Conservation (phyloP, 129 eudicot genomes). For the Artemisia annua region DNA sequence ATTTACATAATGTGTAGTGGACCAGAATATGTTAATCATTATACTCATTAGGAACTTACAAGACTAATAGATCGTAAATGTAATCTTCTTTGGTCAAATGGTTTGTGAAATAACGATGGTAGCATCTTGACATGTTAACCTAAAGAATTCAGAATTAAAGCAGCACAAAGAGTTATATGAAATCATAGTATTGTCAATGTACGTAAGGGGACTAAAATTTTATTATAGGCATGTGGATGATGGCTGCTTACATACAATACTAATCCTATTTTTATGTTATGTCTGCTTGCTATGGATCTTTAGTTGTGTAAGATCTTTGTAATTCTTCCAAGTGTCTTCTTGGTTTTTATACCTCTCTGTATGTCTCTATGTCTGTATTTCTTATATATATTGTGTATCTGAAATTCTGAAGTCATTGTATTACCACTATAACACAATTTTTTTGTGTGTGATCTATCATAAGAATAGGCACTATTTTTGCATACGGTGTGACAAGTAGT, state of each 20-base stretch:
- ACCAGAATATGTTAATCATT: background rate
- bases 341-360: too few relatives aligned
- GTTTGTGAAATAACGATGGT: background rate
- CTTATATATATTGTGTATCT: too few relatives aligned
- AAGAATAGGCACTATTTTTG: conserved; percentile 73
- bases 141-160: background rate
- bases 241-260: background rate
- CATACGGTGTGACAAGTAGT: conserved; percentile 90
- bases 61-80: background rate
- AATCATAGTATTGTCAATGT: background rate
- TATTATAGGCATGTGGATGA: background rate
- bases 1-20: background rate
- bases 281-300: conserved; percentile 5
- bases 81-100: background rate
- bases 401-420: too few relatives aligned
- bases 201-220: background rate
- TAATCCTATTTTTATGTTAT: conserved; percentile 10
- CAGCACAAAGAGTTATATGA: background rate
- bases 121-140: background rate
- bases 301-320: background rate
- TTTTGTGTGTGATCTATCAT: conserved; percentile 10
- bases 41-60: conserved; percentile 1
- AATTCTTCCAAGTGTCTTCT: background rate
- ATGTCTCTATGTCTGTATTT: too few relatives aligned
- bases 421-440: conserved; percentile 3